phyloP scores from a whole-genome alignment of 192 early-diverging fungal species.

The Coemansia sp. region DNA sequence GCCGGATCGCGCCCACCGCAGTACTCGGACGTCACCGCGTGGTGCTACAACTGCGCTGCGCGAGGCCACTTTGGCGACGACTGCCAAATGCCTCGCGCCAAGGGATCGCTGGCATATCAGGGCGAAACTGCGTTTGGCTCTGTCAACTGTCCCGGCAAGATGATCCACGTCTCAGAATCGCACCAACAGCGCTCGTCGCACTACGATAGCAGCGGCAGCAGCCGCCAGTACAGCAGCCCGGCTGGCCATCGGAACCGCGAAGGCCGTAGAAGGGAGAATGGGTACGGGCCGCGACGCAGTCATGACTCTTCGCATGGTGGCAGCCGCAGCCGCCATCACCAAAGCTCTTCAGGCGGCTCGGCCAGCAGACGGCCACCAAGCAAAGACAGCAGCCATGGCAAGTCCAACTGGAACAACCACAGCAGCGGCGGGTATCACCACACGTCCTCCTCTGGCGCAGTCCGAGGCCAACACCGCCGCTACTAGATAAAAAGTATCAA shows the following conservation, averaged over 20 bases:
- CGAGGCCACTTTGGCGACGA: constrained; percentile 48
- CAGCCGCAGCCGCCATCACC: neutral
- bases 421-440: neutral
- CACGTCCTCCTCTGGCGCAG: neutral
- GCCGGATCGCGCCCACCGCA: neutral
- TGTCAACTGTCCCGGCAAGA: constrained; percentile 30
- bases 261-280: constrained; percentile 14
- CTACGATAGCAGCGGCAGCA: neutral
- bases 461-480: neutral
- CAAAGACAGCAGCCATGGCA: neutral
- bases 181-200: neutral
- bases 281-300: neutral
- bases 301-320: constrained; percentile 5
- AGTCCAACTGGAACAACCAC: neutral
- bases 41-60: constrained; percentile 48
- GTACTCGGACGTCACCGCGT: constrained; percentile 27
- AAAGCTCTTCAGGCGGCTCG: neutral
- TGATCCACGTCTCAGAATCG: constrained; percentile 3
- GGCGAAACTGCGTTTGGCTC: constrained; percentile 30
- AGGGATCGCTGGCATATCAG: constrained; percentile 12
- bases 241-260: constrained; percentile 2
- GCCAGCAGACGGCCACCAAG: neutral
- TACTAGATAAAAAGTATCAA: neutral
- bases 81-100: constrained; percentile 8
- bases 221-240: neutral